Evolutionary conservation across 2,329 filamentous ascomycete genomes (phyloP), one percentile per base, ranked within the genome.

Genomic region (Aureobasidium subglaciale): DNA sequence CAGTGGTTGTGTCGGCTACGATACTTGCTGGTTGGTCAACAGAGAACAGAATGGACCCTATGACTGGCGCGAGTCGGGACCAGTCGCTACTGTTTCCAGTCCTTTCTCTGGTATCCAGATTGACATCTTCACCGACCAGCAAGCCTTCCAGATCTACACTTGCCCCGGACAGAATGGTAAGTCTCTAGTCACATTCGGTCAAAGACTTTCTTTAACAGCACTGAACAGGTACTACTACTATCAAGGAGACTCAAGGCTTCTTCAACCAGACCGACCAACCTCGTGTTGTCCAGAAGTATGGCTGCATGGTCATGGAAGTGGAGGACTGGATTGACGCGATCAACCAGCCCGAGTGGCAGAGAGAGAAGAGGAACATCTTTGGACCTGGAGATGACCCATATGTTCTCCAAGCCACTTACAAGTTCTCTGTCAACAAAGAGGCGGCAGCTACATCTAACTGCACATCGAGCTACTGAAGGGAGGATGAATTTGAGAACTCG

Each of bases 281-380:
- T 3, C 76, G 84, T 34, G 80, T 80, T 7, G 85, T 90, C 24
- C 78, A 82, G 56, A 69, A 91, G 75, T 89, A 90, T 66, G 90
- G 89, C 29, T 96, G 92, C 70, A 67, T 96, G 24, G 92, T 96
- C 46, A 80, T 96, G 70, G 92, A 96, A 74, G 88, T 93, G 11
- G 83, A 96, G 77, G 90, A 93, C 69, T 96, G 84, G 82, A 95
- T 96, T 66, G 91, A 95, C 68, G 90, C 80, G 24, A 93, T 97
- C 73, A 96, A 96, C 73, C 82, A 95, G 63, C 91, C 91, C 0
- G 82, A 90, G 70, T 96, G 92, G 92, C 83, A 83, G 58, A 81
- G 91, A 55, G 71, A 76, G 43, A 72, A 75, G 62, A 74, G 69
- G 65, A 70, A 79, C 59, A 75, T 79, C 58, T 79, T 73, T 58